Percentiles rank a stretch among this genome's conserved stretches.
Conservation (phyloP, 192 early-diverging fungal species). For the Coemansia asiatica region DNA sequence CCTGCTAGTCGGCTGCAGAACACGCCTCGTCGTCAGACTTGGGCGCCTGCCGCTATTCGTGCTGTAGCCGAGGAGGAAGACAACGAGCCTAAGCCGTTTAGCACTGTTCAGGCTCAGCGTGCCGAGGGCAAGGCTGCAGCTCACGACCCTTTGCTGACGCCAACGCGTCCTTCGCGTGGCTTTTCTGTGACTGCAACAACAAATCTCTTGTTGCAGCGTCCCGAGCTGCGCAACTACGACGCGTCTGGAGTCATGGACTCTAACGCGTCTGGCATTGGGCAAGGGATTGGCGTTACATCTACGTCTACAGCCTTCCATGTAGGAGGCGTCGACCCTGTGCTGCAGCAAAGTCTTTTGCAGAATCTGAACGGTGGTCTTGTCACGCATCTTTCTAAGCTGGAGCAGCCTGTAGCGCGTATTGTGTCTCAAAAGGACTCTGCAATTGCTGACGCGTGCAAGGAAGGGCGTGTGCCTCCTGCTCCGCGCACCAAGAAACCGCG, state of each 20-base stretch:
- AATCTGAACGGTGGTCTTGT: constrained; percentile 52
- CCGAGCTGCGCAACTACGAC: neutral
- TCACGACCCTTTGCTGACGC: constrained; percentile 22
- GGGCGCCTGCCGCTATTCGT: constrained; percentile 17
- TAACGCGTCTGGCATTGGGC: constrained; percentile 49
- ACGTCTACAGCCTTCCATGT: constrained; percentile 49
- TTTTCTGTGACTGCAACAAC: neutral
- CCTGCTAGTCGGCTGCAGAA: constrained; percentile 33
- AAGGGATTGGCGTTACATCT: constrained; percentile 34
- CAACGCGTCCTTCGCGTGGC: constrained; percentile 33
- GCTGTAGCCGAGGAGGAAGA: neutral
- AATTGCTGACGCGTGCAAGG: neutral
- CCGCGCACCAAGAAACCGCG: constrained; percentile 48
- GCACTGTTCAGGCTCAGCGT: neutral
- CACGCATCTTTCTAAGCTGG: constrained; percentile 44
- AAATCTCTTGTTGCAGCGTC: neutral
- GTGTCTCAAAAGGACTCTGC: constrained; percentile 6
- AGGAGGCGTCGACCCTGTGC: constrained; percentile 27
- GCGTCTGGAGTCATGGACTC: constrained; percentile 40
- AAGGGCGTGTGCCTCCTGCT: constrained; percentile 28
- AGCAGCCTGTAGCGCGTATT: constrained; percentile 34
- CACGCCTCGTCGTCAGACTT: constrained; percentile 32
- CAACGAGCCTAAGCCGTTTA: constrained; percentile 4
- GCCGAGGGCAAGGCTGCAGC: neutral
- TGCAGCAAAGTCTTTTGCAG: constrained; percentile 48